Base-by-base conservation (phyloP, 352 stramenopile species). In the Halophytophthora polymorphica region DNA sequence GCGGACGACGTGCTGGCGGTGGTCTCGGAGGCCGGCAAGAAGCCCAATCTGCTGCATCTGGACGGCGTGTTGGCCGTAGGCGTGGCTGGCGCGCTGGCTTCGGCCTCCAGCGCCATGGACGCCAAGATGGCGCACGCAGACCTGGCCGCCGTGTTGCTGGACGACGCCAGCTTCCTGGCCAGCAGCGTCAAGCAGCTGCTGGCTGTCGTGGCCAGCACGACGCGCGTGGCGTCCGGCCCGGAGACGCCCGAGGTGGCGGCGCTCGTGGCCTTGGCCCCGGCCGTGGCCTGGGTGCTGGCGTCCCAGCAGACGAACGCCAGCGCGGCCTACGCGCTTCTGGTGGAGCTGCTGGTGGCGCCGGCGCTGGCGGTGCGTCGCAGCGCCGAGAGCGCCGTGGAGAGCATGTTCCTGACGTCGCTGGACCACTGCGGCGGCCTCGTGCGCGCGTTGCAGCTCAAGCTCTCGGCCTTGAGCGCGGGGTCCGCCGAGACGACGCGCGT, bases 41-140 rank as follows among this genome's bases (percentile, higher is more conserved):
- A 93, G 64, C 62, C 73, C 0, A 83, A 86, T 42, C 40, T 92
- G 21, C 45, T 68, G 3, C 85, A 91, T 50, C 48, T 91, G n/a
- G 83, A 93, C 35, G 85, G 83, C 13, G 58, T 95, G 28, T 57
- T 95, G 2, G 78, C 85, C 14, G 46, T 93, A 52, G 67, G 69
- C 10, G 50, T 92, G 10, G 79, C 77, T 17, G 82, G 79, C 22
- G 60, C 59, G 19, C 71, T 90, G 31, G 75, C 78, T 18, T 70
- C 82, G 33, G 65, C 66, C 2, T 85, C 56, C 50, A 88, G 71
- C 18, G 71, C 66, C 14, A 71, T 90, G 48, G 79, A 87, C 43
- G 66, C 68, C n/a, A 45, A 53, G 11, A 77, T 92, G 62, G 67
- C 68, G 0, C 64, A 74, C 31, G 74, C 82, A 52, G 68, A 69